Conservation (phyloP, 2,329 filamentous ascomycete genomes). For the Aspergillus tanneri region DNA sequence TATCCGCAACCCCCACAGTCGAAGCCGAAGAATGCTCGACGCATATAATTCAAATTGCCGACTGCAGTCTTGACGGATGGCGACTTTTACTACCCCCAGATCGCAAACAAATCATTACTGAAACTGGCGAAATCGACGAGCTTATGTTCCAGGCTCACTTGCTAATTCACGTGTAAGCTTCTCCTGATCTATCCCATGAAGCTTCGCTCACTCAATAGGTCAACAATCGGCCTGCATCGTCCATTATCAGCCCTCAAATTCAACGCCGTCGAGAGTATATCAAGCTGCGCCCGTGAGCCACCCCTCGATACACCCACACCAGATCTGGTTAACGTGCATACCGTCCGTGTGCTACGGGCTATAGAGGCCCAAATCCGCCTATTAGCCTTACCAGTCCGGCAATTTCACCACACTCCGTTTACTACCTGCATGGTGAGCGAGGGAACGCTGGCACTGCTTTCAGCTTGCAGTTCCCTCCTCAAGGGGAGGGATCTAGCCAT, state of each 20-base stretch:
- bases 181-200: background rate
- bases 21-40: conserved; percentile 19
- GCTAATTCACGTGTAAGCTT: conserved; percentile 54
- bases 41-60: conserved; percentile 18
- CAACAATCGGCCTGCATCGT: conserved; percentile 39
- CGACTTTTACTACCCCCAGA: conserved; percentile 37
- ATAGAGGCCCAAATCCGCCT: conserved; percentile 43
- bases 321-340: conserved; percentile 40
- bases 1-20: conserved; percentile 25
- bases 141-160: conserved; percentile 86
- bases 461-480: conserved; percentile 41
- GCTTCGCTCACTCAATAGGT: conserved; percentile 23
- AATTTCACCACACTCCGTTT: conserved; percentile 43
- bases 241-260: conserved; percentile 43
- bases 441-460: conserved; percentile 34
- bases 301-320: conserved; percentile 15
- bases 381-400: conserved; percentile 35
- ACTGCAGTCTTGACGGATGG: conserved; percentile 43
- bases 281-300: conserved; percentile 35
- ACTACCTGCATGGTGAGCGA: conserved; percentile 44
- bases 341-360: conserved; percentile 39
- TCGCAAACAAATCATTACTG: conserved; percentile 35
- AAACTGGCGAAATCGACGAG: conserved; percentile 32
- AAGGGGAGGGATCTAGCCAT: conserved; percentile 33
- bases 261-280: conserved; percentile 40